A percentile compares a stretch with the other conserved stretches of the same genome.
phyloP scores from a whole-genome alignment of 305 asterid genomes.

The Fraxinus angustifolia region DNA sequence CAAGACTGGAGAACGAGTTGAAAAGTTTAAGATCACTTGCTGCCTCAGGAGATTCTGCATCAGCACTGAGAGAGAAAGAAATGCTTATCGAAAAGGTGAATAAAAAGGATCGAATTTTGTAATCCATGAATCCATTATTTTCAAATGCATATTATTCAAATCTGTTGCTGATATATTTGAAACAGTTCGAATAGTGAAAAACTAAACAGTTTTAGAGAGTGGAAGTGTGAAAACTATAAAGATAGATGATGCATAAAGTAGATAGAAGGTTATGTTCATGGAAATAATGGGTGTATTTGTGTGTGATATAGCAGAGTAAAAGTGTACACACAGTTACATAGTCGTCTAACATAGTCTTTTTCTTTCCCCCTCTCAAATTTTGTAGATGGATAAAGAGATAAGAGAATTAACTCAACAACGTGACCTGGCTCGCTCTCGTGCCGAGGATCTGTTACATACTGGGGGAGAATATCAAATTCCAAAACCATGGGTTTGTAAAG shows the following conservation, averaged over 20 bases:
- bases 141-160: neutral
- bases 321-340: neutral
- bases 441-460: conserved; percentile 44
- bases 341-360: neutral
- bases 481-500: conserved; percentile 52
- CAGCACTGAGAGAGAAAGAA: conserved; percentile 68
- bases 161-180: neutral
- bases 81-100: conserved; percentile 66
- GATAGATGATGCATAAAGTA: too few species aligned
- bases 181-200: neutral
- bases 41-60: conserved; percentile 42
- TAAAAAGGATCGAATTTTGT: neutral
- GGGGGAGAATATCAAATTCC: conserved; percentile 36
- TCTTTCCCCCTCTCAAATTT: conserved; percentile 7
- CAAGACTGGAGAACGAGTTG: conserved; percentile 67
- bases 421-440: conserved; percentile 59
- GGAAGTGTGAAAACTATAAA: too few species aligned
- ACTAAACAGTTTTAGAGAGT: neutral
- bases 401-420: conserved; percentile 61
- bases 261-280: too few species aligned
- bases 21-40: conserved; percentile 47
- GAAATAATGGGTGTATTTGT: neutral
- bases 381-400: conserved; percentile 85
- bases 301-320: neutral
- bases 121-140: neutral